Base-by-base conservation (phyloP, 2,329 filamentous ascomycete genomes). In the Lasiodiplodia sp. region DNA sequence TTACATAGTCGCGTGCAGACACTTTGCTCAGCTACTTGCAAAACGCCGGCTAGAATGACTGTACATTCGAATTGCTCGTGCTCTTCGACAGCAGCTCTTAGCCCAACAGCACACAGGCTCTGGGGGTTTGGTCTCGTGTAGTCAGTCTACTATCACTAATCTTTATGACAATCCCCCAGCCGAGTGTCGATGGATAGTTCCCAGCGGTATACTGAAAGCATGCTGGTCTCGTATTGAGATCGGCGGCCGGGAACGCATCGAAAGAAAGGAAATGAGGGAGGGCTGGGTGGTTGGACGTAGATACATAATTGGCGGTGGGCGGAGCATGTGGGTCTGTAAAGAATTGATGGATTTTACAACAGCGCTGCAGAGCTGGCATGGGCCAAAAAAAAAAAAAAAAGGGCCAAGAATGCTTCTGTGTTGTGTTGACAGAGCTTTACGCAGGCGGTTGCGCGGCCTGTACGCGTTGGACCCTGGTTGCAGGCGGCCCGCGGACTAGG, bases 371-470 rank as follows among this genome's bases (percentile, higher is more conserved):
- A 12, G 25, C 52, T 18, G 52, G 18, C 23, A 18, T 12, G 11
- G 18, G 49, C 11, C 4, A 18, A 28, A 34, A 21, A 52, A 23
- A 31, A 25, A 38, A 14, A 47, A 47, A 38, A 47, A 18, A 21
- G 12, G 3, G 28, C 28, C 58, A 52, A 64, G 60, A 52, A 52
- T 52, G 60, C 47, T 52, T 52, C 28, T 47, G 60, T 64, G 44
- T 64, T 64, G 60, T 38, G 60, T 64, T 64, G 60, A 52, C 21
- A 37, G 58, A 18, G 37, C 10, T 63, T 63, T 40, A 63, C 58
- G 47, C 60, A 52, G 60, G 60, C 47, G 28, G 60, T 64, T 64
- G 60, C 60, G 60, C 47, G 60, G 60, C 60, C 60, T 63, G 37
- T 21, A 64, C 60, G 60, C 60, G 60, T 51, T 64, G 47, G 23